Evolutionary conservation across 768 basidiomycete genomes (phyloP), one percentile per base, ranked within the genome.

Genomic region (Tulasnella sp.): DNA sequence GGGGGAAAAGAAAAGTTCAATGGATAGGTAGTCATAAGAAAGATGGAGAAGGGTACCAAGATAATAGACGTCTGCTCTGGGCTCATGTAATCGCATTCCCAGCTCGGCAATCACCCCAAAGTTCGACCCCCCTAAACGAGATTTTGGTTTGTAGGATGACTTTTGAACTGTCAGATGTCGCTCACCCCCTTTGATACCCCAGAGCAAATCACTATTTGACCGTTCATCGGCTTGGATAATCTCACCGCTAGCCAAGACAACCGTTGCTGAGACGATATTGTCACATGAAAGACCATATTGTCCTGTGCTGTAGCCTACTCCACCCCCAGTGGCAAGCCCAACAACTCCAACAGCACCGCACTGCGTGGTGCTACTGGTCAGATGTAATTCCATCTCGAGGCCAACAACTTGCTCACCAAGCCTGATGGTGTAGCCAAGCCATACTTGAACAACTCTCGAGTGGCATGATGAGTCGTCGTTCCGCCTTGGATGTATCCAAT

Each of bases 401-500:
- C 15, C 34, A 38, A 15, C 15, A 15, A 38, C 34, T 38, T 15
- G 15, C 34, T 7, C 15, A 15, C 15, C n/a, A n/a, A n/a, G n/a
- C 34, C 34, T 5, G 15, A 15, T 38, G 34, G 5, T 5, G 34
- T 38, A 15, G 34, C 15, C 34, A 38, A 7, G 34, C 63, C 63
- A 19, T 56, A 34, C 53, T 63, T 63, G 44, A 60, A 54, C 5
- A 53, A 10, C 19, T 47, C 63, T 24, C 30, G 32, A n/a, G 56
- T 58, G 15, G 60, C 50, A 21, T 55, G 51, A 19, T 26, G 30
- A 24, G 27, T 42, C 17, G 23, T 24, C 13, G 58, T 58, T 2
- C 63, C 63, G 15, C 61, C 63, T 26, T 60, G 53, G 17, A 64
- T 56, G 54, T 58, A 44, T 3, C 29, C 60, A 3, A 60, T 53